Evolutionary conservation across 192 early-diverging fungal genomes (phyloP).

Genomic region (Geranomyces michiganensis): DNA sequence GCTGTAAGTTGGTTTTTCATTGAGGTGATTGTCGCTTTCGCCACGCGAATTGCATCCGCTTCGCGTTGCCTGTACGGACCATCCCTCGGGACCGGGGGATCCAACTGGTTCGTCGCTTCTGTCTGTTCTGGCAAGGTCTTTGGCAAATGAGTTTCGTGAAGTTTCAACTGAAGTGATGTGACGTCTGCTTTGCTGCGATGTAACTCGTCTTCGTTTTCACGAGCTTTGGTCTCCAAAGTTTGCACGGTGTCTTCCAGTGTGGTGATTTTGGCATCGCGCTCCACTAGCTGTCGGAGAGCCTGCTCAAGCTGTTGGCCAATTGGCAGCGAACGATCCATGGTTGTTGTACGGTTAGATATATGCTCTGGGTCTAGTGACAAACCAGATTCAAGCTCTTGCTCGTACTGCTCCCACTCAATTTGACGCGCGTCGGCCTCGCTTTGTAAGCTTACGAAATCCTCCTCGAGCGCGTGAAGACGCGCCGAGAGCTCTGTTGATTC

Average conservation of each 20-base stretch:
- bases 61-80: conserved; percentile 24
- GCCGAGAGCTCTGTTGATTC: conserved; percentile 31
- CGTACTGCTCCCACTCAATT: conserved; percentile 53
- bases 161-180: conserved; percentile 29
- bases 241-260: conserved; percentile 36
- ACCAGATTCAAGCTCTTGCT: conserved; percentile 47
- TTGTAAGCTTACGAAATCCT: conserved; percentile 28
- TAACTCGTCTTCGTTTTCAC: conserved; percentile 28
- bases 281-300: conserved; percentile 45
- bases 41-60: conserved; percentile 40
- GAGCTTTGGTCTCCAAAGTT: conserved; percentile 24
- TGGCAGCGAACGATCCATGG: conserved; percentile 47
- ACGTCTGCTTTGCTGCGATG: conserved; percentile 28
- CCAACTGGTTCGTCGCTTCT: not conserved
- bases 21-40: conserved; percentile 47
- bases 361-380: conserved; percentile 51
- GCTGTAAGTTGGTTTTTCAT: conserved; percentile 45
- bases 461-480: conserved; percentile 20
- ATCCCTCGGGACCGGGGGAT: not conserved
- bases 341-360: conserved; percentile 42
- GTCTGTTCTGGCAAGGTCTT: not conserved
- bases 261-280: conserved; percentile 49
- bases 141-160: not conserved
- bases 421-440: conserved; percentile 42
- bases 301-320: conserved; percentile 56